Percentiles rank a stretch among this genome's conserved stretches.
These are phyloP conservation scores for Xylaria sp. DNA, from an alignment of 2,329 filamentous ascomycete genomes.

Conservation along the genomic window DNA sequence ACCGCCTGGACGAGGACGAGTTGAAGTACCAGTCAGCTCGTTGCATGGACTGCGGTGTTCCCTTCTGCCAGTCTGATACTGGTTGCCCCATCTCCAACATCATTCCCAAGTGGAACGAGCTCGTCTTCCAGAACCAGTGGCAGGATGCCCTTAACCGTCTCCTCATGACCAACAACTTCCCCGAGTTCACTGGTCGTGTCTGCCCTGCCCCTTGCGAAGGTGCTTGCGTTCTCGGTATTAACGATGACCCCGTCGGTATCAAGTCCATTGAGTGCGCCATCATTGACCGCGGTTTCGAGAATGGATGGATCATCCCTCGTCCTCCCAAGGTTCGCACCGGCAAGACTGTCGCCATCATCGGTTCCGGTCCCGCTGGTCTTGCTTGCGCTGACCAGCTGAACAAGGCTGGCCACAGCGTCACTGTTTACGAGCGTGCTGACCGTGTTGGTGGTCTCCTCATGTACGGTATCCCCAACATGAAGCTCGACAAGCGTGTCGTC, in stretches of 20 bases:
- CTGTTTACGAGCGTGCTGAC: conserved; percentile 88
- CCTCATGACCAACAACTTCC: conserved; percentile 97
- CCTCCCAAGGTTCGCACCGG: conserved; percentile 76
- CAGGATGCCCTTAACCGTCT: conserved; percentile 85
- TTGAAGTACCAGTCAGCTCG: conserved; percentile 94
- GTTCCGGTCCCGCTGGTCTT: conserved; percentile 86
- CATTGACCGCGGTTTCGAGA: conserved; percentile 94
- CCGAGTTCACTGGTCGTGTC: conserved; percentile 94
- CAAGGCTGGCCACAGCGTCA: conserved; percentile 81
- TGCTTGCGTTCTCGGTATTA: conserved; percentile 92
- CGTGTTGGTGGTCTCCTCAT: conserved; percentile 87
- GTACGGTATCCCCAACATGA: conserved; percentile 99
- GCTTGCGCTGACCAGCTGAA: conserved; percentile 91
- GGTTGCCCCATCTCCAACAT: conserved; percentile 96
- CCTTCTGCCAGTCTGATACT: conserved; percentile 94
- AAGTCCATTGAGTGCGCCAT: conserved; percentile 98
- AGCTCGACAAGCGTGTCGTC: conserved; percentile 95
- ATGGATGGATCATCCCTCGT: conserved; percentile 91
- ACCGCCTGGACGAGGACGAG: conserved; percentile 85
- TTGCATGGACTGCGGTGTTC: conserved; percentile 98
- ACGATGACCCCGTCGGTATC: conserved; percentile 94
- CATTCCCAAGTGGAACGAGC: conserved; percentile 93
- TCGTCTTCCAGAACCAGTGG: conserved; percentile 74
- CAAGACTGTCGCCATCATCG: conserved; percentile 83
- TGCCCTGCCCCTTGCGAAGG: conserved; percentile 96